phyloP scores from a whole-genome alignment of 2,329 filamentous ascomycete genomes.

The Stromatinia cepivora region DNA sequence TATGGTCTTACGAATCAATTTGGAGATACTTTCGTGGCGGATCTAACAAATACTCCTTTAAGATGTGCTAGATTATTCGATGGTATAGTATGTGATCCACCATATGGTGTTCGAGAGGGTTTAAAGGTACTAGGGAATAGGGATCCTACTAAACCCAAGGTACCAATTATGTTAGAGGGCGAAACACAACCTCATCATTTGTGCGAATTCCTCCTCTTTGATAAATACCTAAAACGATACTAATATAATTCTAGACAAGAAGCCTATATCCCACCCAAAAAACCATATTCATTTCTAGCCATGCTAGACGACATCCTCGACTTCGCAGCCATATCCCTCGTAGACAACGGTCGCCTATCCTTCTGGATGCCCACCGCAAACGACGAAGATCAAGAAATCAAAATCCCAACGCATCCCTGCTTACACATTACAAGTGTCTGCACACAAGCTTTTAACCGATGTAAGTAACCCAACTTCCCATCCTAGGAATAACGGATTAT shows the following conservation, averaged over 20 bases:
- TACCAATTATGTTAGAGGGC: constrained; percentile 66
- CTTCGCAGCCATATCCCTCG: constrained; percentile 75
- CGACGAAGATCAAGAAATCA: constrained; percentile 72
- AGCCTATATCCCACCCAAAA: constrained; percentile 82
- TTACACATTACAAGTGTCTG: constrained; percentile 75
- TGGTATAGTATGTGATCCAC: constrained; percentile 92
- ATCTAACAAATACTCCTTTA: constrained; percentile 85
- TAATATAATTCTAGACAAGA: constrained; percentile 48
- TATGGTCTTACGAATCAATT: constrained; percentile 69
- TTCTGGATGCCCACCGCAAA: constrained; percentile 98
- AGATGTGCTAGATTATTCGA: constrained; percentile 65
- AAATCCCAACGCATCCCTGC: constrained; percentile 73
- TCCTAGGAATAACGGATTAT: neutral
- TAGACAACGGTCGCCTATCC: constrained; percentile 75
- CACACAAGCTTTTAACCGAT: constrained; percentile 86
- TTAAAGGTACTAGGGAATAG: constrained; percentile 80
- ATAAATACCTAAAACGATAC: neutral
- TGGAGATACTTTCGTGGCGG: constrained; percentile 78
- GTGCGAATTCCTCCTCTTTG: constrained; percentile 47
- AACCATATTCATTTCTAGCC: constrained; percentile 85
- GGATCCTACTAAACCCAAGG: constrained; percentile 60
- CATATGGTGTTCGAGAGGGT: constrained; percentile 92
- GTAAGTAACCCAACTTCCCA: constrained; percentile 48
- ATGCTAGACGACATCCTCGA: constrained; percentile 88
- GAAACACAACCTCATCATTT: constrained; percentile 59